phyloP scores from a whole-genome alignment of 441 rosid genomes.

The Corymbia citriodora region DNA sequence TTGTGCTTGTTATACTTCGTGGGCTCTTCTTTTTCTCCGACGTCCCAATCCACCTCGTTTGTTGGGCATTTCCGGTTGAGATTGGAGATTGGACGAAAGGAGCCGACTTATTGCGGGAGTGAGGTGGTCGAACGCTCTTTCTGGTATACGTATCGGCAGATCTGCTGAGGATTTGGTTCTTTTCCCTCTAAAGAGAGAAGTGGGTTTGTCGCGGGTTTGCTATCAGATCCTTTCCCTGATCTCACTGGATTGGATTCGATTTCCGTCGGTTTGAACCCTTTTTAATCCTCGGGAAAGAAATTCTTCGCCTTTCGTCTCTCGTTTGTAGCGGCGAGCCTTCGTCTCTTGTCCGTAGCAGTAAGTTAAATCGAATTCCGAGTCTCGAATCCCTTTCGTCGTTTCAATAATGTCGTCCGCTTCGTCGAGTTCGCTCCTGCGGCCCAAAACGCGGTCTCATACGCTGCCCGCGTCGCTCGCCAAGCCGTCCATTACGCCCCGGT shows the following conservation, averaged over 20 bases:
- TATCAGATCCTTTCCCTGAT: background rate
- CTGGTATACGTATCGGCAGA: background rate
- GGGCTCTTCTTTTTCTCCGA: background rate
- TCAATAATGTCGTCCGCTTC: constrained; percentile 30
- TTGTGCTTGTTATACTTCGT: too few species aligned
- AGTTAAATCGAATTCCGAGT: background rate
- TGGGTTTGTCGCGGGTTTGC: background rate
- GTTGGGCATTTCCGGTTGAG: background rate
- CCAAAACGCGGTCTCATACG: constrained; percentile 14
- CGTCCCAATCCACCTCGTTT: background rate
- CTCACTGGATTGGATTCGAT: background rate
- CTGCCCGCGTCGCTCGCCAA: constrained; percentile 16
- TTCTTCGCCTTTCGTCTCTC: background rate
- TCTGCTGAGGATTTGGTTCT: background rate
- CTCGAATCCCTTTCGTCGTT: background rate
- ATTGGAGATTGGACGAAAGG: background rate
- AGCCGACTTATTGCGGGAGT: background rate
- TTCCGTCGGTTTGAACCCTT: background rate
- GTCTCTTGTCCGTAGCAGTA: background rate
- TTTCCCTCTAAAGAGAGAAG: background rate
- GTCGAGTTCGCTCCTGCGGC: constrained; percentile 2
- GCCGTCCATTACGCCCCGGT: constrained; percentile 19
- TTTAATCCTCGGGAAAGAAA: background rate
- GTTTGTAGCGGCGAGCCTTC: background rate
- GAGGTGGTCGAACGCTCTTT: background rate